These are phyloP conservation scores for Aspergillus campestris DNA, from an alignment of 495 filamentous ascomycete species.

Conservation along the genomic window DNA sequence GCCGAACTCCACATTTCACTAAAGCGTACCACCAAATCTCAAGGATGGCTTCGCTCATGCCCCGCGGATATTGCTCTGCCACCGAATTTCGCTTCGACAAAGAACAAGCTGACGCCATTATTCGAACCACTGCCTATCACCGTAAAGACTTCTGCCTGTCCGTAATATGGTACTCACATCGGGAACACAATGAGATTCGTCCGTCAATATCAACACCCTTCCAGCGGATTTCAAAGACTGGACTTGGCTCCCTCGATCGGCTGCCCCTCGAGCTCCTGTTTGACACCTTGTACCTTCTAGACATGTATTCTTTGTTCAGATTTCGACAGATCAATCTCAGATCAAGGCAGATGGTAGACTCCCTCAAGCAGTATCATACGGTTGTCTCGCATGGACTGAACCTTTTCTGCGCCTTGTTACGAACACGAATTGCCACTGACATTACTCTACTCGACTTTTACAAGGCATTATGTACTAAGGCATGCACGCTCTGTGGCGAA, in stretches of 20 bases:
- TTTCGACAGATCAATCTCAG: conserved; percentile 30
- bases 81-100: too few relatives aligned
- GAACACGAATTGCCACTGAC: conserved; percentile 23
- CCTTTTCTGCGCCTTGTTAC: conserved; percentile 31
- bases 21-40: too few relatives aligned
- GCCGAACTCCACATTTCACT: too few relatives aligned
- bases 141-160: conserved; percentile 24
- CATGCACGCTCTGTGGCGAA: conserved; percentile 23
- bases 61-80: too few relatives aligned
- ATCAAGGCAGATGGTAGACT: conserved; percentile 27
- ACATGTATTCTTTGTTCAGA: conserved; percentile 30
- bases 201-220: conserved; percentile 25
- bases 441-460: conserved; percentile 28
- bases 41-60: too few relatives aligned
- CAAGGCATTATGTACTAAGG: conserved; percentile 25
- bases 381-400: conserved; percentile 27
- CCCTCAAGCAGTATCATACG: conserved; percentile 23
- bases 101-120: conserved; percentile 19
- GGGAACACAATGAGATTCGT: conserved; percentile 16
- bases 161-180: conserved; percentile 27
- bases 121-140: conserved; percentile 26
- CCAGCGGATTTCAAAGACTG: conserved; percentile 15
- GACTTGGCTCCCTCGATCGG: conserved; percentile 22
- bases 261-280: conserved; percentile 31
- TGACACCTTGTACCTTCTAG: conserved; percentile 23